Percentiles rank a stretch among this genome's conserved stretches.
These are phyloP conservation scores for Nannochloropsis gaditana DNA, from an alignment of 108 stramenopile genomes.

Conservation along the genomic window DNA sequence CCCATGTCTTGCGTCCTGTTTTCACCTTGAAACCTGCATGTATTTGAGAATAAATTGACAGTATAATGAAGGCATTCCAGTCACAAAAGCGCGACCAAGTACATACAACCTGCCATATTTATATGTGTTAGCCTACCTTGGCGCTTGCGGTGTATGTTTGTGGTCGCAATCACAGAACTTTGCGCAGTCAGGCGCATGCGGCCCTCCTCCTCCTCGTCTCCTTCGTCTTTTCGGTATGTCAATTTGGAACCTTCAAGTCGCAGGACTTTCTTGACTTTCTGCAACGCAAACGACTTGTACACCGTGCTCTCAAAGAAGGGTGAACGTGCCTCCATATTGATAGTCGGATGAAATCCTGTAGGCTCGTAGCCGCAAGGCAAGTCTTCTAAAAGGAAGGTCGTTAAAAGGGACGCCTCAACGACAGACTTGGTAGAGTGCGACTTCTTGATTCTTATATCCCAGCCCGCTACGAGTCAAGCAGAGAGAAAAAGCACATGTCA, in stretches of 20 bases:
- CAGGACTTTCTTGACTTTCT: slow-evolving; percentile 1
- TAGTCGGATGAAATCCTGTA: too few species aligned
- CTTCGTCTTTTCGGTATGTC: neutral
- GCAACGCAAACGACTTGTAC: neutral
- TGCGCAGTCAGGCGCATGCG: slow-evolving; percentile 11
- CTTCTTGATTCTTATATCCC: too few species aligned
- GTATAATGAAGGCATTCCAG: neutral
- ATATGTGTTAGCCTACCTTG: neutral
- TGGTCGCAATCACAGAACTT: neutral
- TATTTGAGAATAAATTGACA: neutral
- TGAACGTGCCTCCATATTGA: neutral
- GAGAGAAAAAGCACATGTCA: too few species aligned
- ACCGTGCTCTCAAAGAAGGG: neutral
- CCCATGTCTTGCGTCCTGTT: neutral
- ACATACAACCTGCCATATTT: too few species aligned
- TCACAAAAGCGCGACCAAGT: too few species aligned
- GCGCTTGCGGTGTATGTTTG: neutral
- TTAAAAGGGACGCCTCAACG: too few species aligned
- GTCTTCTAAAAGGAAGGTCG: too few species aligned
- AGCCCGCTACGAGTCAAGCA: too few species aligned
- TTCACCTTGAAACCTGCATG: slow-evolving; percentile 12
- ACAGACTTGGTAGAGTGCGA: too few species aligned
- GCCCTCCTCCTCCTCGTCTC: neutral
- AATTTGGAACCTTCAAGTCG: neutral
- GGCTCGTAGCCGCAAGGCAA: too few species aligned